Evolutionary conservation across 2,329 filamentous ascomycete species (phyloP).

Genomic region (Alternaria burnsii): DNA sequence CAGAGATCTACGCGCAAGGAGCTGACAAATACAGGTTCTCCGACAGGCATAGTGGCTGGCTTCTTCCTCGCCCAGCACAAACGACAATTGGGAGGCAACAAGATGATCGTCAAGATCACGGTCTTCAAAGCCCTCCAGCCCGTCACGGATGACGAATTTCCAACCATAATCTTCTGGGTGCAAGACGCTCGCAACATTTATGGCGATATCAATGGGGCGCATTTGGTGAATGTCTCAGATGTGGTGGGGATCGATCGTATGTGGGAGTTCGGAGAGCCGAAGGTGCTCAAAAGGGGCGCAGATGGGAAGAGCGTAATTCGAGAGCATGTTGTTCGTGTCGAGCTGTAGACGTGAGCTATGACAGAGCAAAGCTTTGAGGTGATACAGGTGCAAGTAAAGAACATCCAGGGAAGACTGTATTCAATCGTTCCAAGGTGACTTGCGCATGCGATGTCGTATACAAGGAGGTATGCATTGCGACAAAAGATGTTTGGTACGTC

Average conservation of each 20-base stretch:
- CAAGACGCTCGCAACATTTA: background rate
- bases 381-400: background rate
- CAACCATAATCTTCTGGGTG: constrained; percentile 1
- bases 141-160: background rate
- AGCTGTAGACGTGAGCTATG: background rate
- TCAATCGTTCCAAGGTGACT: background rate
- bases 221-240: background rate
- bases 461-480: too few relatives aligned
- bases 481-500: background rate
- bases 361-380: background rate
- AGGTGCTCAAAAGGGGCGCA: background rate
- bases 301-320: background rate
- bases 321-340: background rate
- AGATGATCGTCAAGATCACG: constrained; percentile 7
- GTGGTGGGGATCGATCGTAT: background rate
- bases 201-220: background rate
- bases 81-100: background rate
- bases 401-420: background rate
- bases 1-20: background rate
- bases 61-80: constrained; percentile 14
- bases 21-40: constrained; percentile 2
- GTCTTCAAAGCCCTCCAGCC: background rate
- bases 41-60: constrained; percentile 1
- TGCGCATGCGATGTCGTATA: background rate
- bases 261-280: background rate